Conservation (phyloP, 2,329 filamentous ascomycete species). For the Cordyceps militaris region DNA sequence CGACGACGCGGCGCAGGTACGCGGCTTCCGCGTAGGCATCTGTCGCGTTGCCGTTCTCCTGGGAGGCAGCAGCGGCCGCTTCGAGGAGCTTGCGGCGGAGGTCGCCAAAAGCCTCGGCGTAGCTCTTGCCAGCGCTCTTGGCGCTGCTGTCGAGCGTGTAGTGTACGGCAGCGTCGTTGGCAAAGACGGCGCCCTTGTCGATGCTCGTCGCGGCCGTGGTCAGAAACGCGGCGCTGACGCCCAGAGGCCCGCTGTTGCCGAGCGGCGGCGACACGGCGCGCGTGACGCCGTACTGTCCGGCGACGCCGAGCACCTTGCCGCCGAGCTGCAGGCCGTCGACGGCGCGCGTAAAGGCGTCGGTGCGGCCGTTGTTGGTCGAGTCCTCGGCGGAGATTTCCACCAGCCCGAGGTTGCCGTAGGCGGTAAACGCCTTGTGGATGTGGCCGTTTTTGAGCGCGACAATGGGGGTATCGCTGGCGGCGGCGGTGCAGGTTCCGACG, state of each 20-base stretch:
- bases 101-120: constrained; percentile 46
- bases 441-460: constrained; percentile 52
- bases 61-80: constrained; percentile 38
- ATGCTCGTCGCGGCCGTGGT: constrained; percentile 42
- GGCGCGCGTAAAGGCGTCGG: constrained; percentile 47
- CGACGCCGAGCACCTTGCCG: constrained; percentile 47
- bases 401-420: constrained; percentile 54
- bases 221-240: constrained; percentile 52
- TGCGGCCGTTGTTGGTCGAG: constrained; percentile 45
- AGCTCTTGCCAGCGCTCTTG: constrained; percentile 39
- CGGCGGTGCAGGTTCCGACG: constrained; percentile 43
- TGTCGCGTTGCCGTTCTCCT: constrained; percentile 27
- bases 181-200: constrained; percentile 44
- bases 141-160: constrained; percentile 44
- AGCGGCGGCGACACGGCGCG: constrained; percentile 50
- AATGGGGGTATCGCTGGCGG: constrained; percentile 22
- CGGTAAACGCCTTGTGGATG: constrained; percentile 52
- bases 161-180: constrained; percentile 48
- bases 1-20: constrained; percentile 47
- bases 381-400: constrained; percentile 55
- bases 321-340: constrained; percentile 49
- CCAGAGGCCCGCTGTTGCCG: constrained; percentile 39
- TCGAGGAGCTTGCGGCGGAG: constrained; percentile 48
- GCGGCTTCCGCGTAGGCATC: constrained; percentile 41
- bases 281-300: constrained; percentile 50